Base-by-base conservation (phyloP, 768 basidiomycete species). In the Panus rudis region DNA sequence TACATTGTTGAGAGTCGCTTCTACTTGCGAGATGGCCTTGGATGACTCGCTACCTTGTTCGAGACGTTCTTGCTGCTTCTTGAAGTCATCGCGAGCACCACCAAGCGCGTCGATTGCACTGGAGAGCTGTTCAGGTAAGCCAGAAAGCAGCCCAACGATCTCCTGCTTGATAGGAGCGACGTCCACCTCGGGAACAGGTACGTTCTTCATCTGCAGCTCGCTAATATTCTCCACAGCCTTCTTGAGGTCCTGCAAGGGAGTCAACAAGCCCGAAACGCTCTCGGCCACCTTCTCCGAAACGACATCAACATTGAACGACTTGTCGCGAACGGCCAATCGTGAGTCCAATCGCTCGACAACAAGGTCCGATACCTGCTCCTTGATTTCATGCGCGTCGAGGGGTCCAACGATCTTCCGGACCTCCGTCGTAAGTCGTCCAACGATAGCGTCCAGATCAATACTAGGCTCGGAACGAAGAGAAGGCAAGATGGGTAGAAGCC, bases 271-370 rank as follows among this genome's bases (percentile, higher is more conserved):
- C 19, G 59, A 63, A 1, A 88, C 61, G 26, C 70, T 64, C 37
- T 84, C 79, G 2, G 67, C 60, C 5, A 90, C 70, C 50, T 69
- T 81, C 21, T 62, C 57, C 1, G 76, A 68, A 34, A 88, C 59
- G 3, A 64, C 62, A 28, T 87, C 83, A 14, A 78, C 63, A 52
- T 76, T 84, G 53, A 84, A 74, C 5, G 73, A 60, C 55, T 81
- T 79, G 60, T 91, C 88, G 7, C 88, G 74, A 21, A 87, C 80
- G 27, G 85, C 75, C 37, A 92, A 70, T 16, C 87, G 78, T 10
- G 88, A 83, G 53, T 90, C 84, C 10, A 92, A 70, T 21, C 89
- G 78, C 57, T 89, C 89, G 6, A 92, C 84, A 2, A 92, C 89
- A 22, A 91, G 75, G 57, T 90, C 89, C 2, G 89, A 84, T 0